Percentiles rank a stretch among this genome's conserved stretches.
Evolutionary conservation across 2,329 filamentous ascomycete genomes (phyloP).

Genomic region (Pseudocercospora fuligena): DNA sequence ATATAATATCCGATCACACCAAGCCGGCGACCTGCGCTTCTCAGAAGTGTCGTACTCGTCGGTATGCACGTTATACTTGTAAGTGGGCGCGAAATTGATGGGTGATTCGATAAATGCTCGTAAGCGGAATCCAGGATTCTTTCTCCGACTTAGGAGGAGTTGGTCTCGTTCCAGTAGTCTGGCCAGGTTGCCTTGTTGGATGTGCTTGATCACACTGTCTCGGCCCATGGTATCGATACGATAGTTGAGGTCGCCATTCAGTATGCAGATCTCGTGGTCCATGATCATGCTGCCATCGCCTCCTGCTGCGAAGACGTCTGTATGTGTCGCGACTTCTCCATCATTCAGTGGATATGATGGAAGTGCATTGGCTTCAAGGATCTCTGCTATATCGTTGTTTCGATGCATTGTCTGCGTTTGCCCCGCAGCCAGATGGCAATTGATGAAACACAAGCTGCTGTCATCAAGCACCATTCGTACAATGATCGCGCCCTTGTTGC

Average conservation of each 20-base stretch:
- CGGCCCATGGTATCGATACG: slow-evolving; percentile 97
- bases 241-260: slow-evolving; percentile 97
- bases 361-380: slow-evolving; percentile 80
- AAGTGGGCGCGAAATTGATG: slow-evolving; percentile 92
- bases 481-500: slow-evolving; percentile 93
- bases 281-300: slow-evolving; percentile 94
- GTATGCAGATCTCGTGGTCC: slow-evolving; percentile 94
- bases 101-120: slow-evolving; percentile 88
- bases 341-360: slow-evolving; percentile 62
- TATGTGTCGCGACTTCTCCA: slow-evolving; percentile 56
- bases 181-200: slow-evolving; percentile 77
- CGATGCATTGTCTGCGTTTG: slow-evolving; percentile 88
- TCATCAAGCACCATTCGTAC: slow-evolving; percentile 94
- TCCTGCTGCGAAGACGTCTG: slow-evolving; percentile 85
- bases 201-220: slow-evolving; percentile 85
- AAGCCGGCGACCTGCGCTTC: slow-evolving; percentile 91
- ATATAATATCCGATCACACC: slow-evolving; percentile 94
- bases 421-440: slow-evolving; percentile 94
- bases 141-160: slow-evolving; percentile 82
- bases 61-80: slow-evolving; percentile 97
- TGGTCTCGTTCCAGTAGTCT: slow-evolving; percentile 95
- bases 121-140: slow-evolving; percentile 87
- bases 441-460: slow-evolving; percentile 92
- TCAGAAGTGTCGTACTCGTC: slow-evolving; percentile 88
- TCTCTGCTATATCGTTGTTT: slow-evolving; percentile 89